Base-by-base conservation (phyloP, 2,329 filamentous ascomycete species). In the Ophiostoma perfectum region DNA sequence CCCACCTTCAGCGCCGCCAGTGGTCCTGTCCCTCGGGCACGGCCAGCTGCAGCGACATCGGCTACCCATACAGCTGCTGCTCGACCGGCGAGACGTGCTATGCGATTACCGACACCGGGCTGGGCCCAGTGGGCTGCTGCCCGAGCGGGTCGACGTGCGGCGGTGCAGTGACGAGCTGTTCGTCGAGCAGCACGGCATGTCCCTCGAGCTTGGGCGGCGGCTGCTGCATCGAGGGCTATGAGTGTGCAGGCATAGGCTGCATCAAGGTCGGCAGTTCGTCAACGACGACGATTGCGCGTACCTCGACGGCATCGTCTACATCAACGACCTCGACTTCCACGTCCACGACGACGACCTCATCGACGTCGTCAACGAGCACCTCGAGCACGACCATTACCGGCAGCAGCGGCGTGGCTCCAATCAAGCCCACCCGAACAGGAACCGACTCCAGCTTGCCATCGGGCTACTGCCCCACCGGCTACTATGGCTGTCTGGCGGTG, bases 401-500 rank as follows among this genome's bases (percentile, higher is more conserved):
- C 38, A 63, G 38, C 5, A 81, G 79, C 52, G 77, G 78, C 65
- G 79, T 77, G 11, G 75, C 81, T 1, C 82, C 84, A 0, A 80
- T 82, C 73, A 80, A 83, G 16, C 84, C 82, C 3, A 83, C 80
- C 3, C 12, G 5, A 12, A 76, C 77, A 64, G 73, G 76, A 66
- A 79, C 80, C 71, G 74, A 64, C 63, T 72, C 75, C 68, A 73
- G 75, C 69, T 77, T 81, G 12, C 75, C 80, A 0, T 72, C 76
- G 16, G 78, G 78, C 44, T 81, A 84, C 73, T 98, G 94, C 74
- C 94, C 94, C 0, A 93, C 89, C 0, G 93, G 93, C 2, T 98
- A 93, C 81, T 98, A 98, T 78, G 89, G 92, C 66, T 98, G 94
- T 78, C 86, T 89, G 2, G 94, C 94, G 1, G 88, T 88, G 70